Conservation (phyloP, 495 filamentous ascomycete species). For the Chlorociboria aeruginascens region DNA sequence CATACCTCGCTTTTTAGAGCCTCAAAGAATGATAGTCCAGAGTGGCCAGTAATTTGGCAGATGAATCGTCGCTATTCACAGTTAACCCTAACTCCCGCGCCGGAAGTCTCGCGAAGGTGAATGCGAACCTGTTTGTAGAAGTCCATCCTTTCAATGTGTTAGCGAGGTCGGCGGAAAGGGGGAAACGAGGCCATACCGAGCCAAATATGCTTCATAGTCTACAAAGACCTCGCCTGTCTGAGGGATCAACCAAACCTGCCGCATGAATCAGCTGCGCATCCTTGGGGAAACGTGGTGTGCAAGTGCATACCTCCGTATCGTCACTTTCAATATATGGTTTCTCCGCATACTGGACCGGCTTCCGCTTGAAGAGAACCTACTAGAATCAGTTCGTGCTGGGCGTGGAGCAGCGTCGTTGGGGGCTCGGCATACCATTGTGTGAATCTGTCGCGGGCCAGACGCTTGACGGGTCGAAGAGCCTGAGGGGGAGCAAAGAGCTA, state of each 20-base stretch:
- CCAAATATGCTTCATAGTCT: constrained; percentile 79
- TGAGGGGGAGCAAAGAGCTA: constrained; percentile 7
- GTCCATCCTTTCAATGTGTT: constrained; percentile 52
- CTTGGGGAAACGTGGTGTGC: background rate
- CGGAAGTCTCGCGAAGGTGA: background rate
- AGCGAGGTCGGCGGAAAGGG: constrained; percentile 9
- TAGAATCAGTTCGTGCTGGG: constrained; percentile 2
- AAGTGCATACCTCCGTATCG: constrained; percentile 51
- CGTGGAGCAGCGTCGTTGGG: background rate
- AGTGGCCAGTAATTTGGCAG: constrained; percentile 90
- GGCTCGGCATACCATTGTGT: constrained; percentile 25
- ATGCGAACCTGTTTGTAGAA: constrained; percentile 75
- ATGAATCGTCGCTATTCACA: constrained; percentile 65
- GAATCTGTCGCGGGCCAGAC: background rate
- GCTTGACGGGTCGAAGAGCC: constrained; percentile 6
- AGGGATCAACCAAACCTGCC: constrained; percentile 80
- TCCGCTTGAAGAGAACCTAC: constrained; percentile 91
- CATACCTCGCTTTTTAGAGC: constrained; percentile 87
- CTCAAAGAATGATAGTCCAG: constrained; percentile 86
- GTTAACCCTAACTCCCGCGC: constrained; percentile 6
- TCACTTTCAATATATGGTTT: constrained; percentile 66
- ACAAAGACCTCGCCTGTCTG: constrained; percentile 85
- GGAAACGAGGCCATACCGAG: constrained; percentile 42
- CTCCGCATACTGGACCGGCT: constrained; percentile 77
- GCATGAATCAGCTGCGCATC: constrained; percentile 10